Evolutionary conservation across 441 rosid genomes (phyloP).

Genomic region (Euphorbia schlechtendalii): DNA sequence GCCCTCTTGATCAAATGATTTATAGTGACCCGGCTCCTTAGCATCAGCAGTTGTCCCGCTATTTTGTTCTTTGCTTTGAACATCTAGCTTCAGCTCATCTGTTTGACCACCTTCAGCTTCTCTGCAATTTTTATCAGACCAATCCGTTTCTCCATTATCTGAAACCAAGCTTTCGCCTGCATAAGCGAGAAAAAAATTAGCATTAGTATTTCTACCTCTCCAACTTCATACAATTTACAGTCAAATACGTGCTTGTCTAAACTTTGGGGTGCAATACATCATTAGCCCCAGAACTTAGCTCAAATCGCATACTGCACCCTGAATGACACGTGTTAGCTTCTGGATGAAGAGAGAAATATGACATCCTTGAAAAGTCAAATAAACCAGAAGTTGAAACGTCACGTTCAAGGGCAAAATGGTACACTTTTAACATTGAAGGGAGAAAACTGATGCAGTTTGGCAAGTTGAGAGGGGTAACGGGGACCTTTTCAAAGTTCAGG

Average conservation of each 20-base stretch:
- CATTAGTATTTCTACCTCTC: conserved; percentile 22
- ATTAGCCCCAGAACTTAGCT: no score
- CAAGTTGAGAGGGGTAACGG: no score
- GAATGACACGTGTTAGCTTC: no score
- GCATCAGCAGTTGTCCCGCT: conserved; percentile 19
- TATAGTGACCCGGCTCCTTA: conserved; percentile 20
- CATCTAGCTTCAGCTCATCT: conserved; percentile 14
- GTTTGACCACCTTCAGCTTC: conserved; percentile 23
- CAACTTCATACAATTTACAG: conserved; percentile 22
- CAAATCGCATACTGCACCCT: no score
- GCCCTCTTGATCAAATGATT: conserved; percentile 29
- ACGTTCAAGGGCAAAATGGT: no score
- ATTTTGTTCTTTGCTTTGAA: conserved; percentile 19
- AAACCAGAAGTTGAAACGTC: no score
- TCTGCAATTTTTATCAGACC: conserved; percentile 21
- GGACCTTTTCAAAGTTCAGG: no score
- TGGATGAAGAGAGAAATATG: no score
- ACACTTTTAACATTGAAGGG: no score
- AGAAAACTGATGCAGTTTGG: no score
- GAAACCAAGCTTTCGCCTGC: conserved; percentile 22
- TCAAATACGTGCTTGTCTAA: conserved; percentile 13
- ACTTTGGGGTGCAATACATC: no score
- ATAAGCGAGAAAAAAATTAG: conserved; percentile 11
- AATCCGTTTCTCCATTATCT: conserved; percentile 21
- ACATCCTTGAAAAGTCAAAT: no score